A percentile compares a stretch with the other conserved stretches of the same genome.
phyloP scores from a whole-genome alignment of 2,329 filamentous ascomycete species.

The Sporothrix mexicana region DNA sequence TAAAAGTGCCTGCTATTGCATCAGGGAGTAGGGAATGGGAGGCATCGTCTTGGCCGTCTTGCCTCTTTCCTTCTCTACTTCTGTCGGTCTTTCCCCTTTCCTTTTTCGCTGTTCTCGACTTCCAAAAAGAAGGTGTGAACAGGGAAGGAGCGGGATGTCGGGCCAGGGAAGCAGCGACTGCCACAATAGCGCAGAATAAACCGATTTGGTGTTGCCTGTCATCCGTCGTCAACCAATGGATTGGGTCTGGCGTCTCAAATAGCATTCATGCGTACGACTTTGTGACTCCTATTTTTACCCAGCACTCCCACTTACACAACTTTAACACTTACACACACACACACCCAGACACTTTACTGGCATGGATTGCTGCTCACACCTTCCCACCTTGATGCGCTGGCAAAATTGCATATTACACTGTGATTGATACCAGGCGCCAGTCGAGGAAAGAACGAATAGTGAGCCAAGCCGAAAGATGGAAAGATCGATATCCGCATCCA shows the following conservation, averaged over 20 bases:
- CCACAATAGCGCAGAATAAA: not conserved
- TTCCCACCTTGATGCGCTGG: constrained; percentile 28
- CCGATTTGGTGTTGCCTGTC: not conserved
- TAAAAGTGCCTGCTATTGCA: constrained; percentile 12
- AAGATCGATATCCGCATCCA: not conserved
- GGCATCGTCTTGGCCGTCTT: not conserved
- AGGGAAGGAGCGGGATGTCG: constrained; percentile 24
- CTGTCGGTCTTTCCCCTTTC: not conserved
- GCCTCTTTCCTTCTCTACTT: not conserved
- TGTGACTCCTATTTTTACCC: constrained; percentile 14
- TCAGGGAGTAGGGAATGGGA: not conserved
- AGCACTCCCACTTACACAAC: not conserved
- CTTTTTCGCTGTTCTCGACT: not conserved
- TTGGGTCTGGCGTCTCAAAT: not conserved
- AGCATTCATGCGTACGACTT: not conserved
- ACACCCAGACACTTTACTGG: not conserved
- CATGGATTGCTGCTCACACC: not conserved
- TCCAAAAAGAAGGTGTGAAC: constrained; percentile 7
- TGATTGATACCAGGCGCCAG: constrained; percentile 9
- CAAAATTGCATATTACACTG: constrained; percentile 25
- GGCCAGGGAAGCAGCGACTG: constrained; percentile 17
- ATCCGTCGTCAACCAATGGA: not conserved
- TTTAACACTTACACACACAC: not conserved
- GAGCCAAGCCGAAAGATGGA: not conserved
- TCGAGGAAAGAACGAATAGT: constrained; percentile 11